These are phyloP conservation scores for Oryza punctata DNA, from an alignment of 176 grass and related monocot genomes.

Conservation along the genomic window DNA sequence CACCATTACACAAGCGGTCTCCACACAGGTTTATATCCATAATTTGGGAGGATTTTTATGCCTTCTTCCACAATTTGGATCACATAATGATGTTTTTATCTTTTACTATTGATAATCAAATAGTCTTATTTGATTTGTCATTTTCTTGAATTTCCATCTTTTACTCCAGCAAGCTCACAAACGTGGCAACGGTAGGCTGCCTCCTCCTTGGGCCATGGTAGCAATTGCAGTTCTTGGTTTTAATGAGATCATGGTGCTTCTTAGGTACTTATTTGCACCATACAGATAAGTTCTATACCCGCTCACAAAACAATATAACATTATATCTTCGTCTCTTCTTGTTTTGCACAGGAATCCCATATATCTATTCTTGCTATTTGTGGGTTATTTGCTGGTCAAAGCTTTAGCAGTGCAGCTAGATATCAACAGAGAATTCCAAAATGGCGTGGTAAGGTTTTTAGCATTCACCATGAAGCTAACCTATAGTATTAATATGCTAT, in stretches of 20 bases:
- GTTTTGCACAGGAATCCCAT: conserved; percentile 77
- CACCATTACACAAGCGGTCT: conserved; percentile 78
- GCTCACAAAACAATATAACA: conserved; percentile 19
- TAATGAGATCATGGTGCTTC: conserved; percentile 82
- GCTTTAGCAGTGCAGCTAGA: conserved; percentile 78
- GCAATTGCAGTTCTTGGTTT: conserved; percentile 84
- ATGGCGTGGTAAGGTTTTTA: conserved; percentile 68
- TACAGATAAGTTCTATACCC: background rate
- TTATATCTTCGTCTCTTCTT: conserved; percentile 36
- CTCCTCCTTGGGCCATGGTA: conserved; percentile 87
- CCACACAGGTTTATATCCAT: conserved; percentile 62
- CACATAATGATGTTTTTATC: background rate
- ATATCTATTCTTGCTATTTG: conserved; percentile 75
- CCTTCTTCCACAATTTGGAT: background rate
- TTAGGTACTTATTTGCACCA: conserved; percentile 35
- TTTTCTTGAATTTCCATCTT: conserved; percentile 32
- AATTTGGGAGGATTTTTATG: background rate
- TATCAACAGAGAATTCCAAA: conserved; percentile 71
- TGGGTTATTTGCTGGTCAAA: conserved; percentile 68
- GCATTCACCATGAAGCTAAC: conserved; percentile 14
- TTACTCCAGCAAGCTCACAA: conserved; percentile 75
- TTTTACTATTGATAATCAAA: conserved; percentile 15
- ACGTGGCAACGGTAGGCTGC: conserved; percentile 62
- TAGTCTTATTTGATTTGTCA: conserved; percentile 7
- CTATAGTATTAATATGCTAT: conserved; percentile 2